Conservation (phyloP, 1,139 yeast species). For the Torulaspora globosa region DNA sequence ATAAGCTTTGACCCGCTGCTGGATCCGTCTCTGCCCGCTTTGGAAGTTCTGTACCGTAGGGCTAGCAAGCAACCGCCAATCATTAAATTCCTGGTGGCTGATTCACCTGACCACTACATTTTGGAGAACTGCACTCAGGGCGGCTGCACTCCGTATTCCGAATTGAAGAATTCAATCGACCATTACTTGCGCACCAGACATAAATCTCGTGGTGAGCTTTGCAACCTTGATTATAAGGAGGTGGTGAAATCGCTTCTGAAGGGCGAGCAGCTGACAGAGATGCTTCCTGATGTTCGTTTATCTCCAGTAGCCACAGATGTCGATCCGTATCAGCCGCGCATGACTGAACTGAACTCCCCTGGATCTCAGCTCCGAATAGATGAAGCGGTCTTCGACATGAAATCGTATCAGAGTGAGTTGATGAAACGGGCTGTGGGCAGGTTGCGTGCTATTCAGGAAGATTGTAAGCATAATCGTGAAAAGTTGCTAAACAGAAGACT, state of each 20-base stretch:
- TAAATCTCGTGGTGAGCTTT: conserved; percentile 1
- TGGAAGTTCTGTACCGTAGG: conserved; percentile 25
- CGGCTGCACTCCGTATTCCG: conserved; percentile 19
- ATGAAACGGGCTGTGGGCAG: conserved; percentile 43
- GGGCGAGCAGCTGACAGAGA: conserved; percentile 15
- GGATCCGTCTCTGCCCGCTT: conserved; percentile 40
- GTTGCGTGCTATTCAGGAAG: conserved; percentile 38
- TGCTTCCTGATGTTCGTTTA: conserved; percentile 20
- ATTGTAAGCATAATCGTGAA: conserved; percentile 31
- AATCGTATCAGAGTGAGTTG: conserved; percentile 42
- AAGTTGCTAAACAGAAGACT: conserved; percentile 39
- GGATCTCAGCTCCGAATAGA: conserved; percentile 15
- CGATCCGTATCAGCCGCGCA: conserved; percentile 15
- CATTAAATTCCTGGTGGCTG: conserved; percentile 41
- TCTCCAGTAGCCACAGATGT: conserved; percentile 12
- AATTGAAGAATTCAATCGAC: conserved; percentile 22
- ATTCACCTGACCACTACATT: conserved; percentile 42
- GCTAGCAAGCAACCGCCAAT: conserved; percentile 37
- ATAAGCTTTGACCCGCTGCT: conserved; percentile 57
- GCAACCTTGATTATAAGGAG: conserved; percentile 7
- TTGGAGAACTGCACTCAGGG: conserved; percentile 16
- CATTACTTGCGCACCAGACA: conserved; percentile 28
- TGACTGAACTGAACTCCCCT: conserved; percentile 18
- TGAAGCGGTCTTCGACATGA: conserved; percentile 31
- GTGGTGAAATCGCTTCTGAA: conserved; percentile 21